A percentile compares a stretch with the other conserved stretches of the same genome.
Evolutionary conservation across 805 yeast species (phyloP).

Genomic region (Myxozyma udenii): DNA sequence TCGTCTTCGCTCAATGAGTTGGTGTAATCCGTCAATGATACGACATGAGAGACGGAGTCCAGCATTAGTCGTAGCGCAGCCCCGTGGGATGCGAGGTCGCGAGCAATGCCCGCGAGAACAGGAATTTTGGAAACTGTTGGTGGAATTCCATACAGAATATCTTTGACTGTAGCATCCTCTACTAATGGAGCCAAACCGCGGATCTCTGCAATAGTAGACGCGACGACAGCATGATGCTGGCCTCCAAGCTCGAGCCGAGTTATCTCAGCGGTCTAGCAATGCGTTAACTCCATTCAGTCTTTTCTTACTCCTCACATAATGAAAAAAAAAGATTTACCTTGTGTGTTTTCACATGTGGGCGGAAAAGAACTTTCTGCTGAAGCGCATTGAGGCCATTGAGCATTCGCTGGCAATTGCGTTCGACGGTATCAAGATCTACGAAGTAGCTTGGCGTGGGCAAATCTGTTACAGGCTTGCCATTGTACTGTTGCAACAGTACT

Average conservation of each 20-base stretch:
- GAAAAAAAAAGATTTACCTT: constrained; percentile 42
- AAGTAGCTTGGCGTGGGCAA: constrained; percentile 62
- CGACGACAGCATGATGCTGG: constrained; percentile 52
- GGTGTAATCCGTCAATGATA: constrained; percentile 22
- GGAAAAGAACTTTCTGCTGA: constrained; percentile 44
- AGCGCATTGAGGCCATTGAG: constrained; percentile 42
- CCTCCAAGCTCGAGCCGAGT: constrained; percentile 46
- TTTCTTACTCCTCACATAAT: background rate
- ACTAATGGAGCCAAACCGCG: constrained; percentile 48
- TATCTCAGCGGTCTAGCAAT: constrained; percentile 55
- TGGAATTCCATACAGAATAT: constrained; percentile 57
- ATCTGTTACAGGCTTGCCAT: constrained; percentile 46
- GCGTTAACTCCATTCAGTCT: constrained; percentile 34
- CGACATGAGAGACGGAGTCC: constrained; percentile 59
- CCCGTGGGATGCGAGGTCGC: constrained; percentile 40
- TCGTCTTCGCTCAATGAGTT: constrained; percentile 14
- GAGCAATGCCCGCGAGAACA: constrained; percentile 42
- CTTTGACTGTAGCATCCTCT: constrained; percentile 45
- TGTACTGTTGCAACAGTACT: constrained; percentile 8
- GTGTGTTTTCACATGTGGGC: constrained; percentile 77
- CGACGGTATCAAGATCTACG: constrained; percentile 45
- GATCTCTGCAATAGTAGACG: constrained; percentile 68
- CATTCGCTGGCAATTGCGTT: constrained; percentile 51
- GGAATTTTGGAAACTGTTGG: constrained; percentile 48
- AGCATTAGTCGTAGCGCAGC: constrained; percentile 49